phyloP scores from a whole-genome alignment of 1,284 basidiomycete species.

The Coniferiporia sulphurascens region DNA sequence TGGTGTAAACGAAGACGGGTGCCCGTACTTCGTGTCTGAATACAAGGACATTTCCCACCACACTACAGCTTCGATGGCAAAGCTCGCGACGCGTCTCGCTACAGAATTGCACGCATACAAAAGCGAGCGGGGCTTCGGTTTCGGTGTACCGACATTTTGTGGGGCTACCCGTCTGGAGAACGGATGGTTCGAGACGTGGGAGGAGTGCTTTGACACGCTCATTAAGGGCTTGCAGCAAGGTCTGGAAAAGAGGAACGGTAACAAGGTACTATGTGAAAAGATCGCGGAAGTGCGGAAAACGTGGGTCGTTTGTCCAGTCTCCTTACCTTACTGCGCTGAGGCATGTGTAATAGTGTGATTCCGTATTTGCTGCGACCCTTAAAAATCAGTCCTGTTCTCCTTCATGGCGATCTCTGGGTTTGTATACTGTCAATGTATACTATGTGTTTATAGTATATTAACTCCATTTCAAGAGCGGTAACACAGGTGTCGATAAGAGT shows the following conservation, averaged over 20 bases:
- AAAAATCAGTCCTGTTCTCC: constrained; percentile 65
- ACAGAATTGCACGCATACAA: constrained; percentile 56
- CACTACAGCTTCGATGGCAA: constrained; percentile 39
- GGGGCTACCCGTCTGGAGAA: constrained; percentile 75
- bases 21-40: constrained; percentile 70
- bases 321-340: not conserved
- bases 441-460: constrained; percentile 13
- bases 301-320: constrained; percentile 37
- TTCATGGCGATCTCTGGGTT: constrained; percentile 89
- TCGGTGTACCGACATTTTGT: constrained; percentile 75
- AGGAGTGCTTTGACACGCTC: constrained; percentile 64
- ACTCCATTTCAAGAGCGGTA: constrained; percentile 54
- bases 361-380: constrained; percentile 64
- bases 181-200: constrained; percentile 72
- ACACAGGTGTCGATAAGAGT: constrained; percentile 53
- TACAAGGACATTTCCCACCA: constrained; percentile 60
- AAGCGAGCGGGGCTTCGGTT: constrained; percentile 63
- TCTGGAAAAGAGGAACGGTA: constrained; percentile 43
- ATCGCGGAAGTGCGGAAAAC: constrained; percentile 51
- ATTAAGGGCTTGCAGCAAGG: constrained; percentile 60
- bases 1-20: constrained; percentile 37
- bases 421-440: constrained; percentile 19
- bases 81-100: constrained; percentile 60
- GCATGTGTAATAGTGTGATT: constrained; percentile 52
- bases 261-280: constrained; percentile 44